Conservation (phyloP, 2,329 filamentous ascomycete species). For the Nannizziopsis arthrosporioides region DNA sequence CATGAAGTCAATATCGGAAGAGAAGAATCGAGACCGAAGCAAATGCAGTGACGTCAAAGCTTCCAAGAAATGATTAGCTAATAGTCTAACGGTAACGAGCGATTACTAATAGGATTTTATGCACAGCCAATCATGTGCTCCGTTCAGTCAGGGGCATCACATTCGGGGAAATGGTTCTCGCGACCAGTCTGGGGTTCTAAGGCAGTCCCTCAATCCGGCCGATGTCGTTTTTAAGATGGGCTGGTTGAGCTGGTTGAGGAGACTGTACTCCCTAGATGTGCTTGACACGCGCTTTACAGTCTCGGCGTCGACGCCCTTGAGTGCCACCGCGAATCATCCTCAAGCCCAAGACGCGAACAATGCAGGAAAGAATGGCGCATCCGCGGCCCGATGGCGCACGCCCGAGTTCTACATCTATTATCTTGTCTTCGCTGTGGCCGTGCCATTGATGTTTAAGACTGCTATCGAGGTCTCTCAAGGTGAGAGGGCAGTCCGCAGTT, state of each 20-base stretch:
- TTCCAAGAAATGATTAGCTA: not conserved
- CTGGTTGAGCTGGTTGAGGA: slow-evolving; percentile 38
- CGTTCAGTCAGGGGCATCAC: not conserved
- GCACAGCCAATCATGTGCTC: too few relatives aligned
- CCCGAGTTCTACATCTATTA: slow-evolving; percentile 79
- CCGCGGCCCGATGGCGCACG: slow-evolving; percentile 69
- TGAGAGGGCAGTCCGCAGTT: slow-evolving; percentile 33
- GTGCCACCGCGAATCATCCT: not conserved
- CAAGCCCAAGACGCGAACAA: not conserved
- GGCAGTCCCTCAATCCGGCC: not conserved
- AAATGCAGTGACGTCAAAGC: slow-evolving; percentile 1
- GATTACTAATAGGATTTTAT: too few relatives aligned
- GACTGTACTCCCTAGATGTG: slow-evolving; percentile 53
- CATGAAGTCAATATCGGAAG: not conserved
- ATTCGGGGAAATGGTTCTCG: not conserved
- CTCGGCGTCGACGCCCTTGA: slow-evolving; percentile 50
- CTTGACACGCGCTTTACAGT: slow-evolving; percentile 63
- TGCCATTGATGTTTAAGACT: slow-evolving; percentile 87
- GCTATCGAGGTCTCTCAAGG: slow-evolving; percentile 74
- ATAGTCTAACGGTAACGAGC: not conserved
- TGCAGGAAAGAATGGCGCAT: slow-evolving; percentile 33
- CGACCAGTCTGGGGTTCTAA: not conserved
- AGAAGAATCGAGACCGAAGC: not conserved
- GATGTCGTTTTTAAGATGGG: slow-evolving; percentile 34
- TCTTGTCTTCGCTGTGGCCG: slow-evolving; percentile 49